A percentile compares a stretch with the other conserved stretches of the same genome.
These are phyloP conservation scores for Saccharomyces hybrid DNA, from an alignment of 1,139 yeast genomes.

Conservation along the genomic window DNA sequence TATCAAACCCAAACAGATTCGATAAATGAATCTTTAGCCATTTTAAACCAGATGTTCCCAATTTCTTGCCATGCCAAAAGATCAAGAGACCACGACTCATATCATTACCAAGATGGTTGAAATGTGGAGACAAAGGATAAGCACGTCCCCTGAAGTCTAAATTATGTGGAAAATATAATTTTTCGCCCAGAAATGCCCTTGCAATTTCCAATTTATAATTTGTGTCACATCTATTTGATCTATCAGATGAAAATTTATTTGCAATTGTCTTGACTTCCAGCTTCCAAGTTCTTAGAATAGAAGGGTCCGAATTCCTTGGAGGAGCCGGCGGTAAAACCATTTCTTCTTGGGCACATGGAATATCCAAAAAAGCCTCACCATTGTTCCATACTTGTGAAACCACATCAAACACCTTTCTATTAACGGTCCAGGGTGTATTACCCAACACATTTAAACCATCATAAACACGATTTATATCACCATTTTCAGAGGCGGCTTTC, in stretches of 20 bases:
- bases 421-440: constrained; percentile 87
- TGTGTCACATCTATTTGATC: constrained; percentile 88
- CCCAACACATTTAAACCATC: constrained; percentile 87
- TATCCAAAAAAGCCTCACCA: constrained; percentile 71
- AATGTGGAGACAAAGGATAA: constrained; percentile 80
- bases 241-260: constrained; percentile 55
- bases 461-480: constrained; percentile 58
- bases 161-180: constrained; percentile 88
- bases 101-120: constrained; percentile 84
- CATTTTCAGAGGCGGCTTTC: constrained; percentile 70
- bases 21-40: constrained; percentile 93
- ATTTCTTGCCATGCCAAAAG: constrained; percentile 80
- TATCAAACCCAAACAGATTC: constrained; percentile 81
- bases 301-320: constrained; percentile 63
- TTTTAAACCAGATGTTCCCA: constrained; percentile 67
- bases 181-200: constrained; percentile 82
- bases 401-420: constrained; percentile 58
- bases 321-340: constrained; percentile 60
- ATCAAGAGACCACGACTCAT: constrained; percentile 75
- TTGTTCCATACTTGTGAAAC: constrained; percentile 81
- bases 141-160: constrained; percentile 95
- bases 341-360: constrained; percentile 55
- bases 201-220: constrained; percentile 94
- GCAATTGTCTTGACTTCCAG: constrained; percentile 49
- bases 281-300: constrained; percentile 60